A percentile compares a stretch with the other conserved stretches of the same genome.
These are phyloP conservation scores for Skeletonema menzelii DNA, from an alignment of 108 stramenopile species.

Conservation along the genomic window DNA sequence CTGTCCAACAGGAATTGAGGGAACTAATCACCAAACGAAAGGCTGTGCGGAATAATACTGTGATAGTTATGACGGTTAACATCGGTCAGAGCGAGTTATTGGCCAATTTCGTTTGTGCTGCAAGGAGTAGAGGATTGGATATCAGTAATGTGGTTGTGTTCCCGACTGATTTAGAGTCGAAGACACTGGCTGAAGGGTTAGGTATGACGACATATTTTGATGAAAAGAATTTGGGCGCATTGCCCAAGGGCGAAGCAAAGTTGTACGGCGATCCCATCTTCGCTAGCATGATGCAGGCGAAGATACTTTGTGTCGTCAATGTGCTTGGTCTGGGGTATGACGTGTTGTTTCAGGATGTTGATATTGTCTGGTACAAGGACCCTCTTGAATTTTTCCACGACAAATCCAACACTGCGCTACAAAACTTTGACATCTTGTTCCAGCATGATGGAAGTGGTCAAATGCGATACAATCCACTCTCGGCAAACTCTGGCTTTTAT, in stretches of 20 bases:
- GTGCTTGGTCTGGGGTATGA: slow-evolving; percentile 47
- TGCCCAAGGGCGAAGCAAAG: slow-evolving; percentile 44
- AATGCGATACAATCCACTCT: slow-evolving; percentile 48
- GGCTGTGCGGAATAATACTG: slow-evolving; percentile 53
- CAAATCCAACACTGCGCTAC: slow-evolving; percentile 29
- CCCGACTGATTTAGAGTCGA: slow-evolving; percentile 36
- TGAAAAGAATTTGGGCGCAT: slow-evolving; percentile 34
- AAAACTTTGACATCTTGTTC: slow-evolving; percentile 54
- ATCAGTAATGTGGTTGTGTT: slow-evolving; percentile 43
- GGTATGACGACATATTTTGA: slow-evolving; percentile 38
- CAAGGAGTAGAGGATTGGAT: slow-evolving; percentile 54
- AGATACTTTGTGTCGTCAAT: slow-evolving; percentile 52
- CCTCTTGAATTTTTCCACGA: slow-evolving; percentile 46
- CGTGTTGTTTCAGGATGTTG: slow-evolving; percentile 64
- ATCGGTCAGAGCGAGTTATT: slow-evolving; percentile 78
- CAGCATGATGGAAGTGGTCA: slow-evolving; percentile 63
- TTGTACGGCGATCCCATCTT: slow-evolving; percentile 57
- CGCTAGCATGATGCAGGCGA: slow-evolving; percentile 63
- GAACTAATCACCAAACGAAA: slow-evolving; percentile 18
- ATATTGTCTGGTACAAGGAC: slow-evolving; percentile 53
- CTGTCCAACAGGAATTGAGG: slow-evolving; percentile 35
- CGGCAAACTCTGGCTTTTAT: slow-evolving; percentile 65
- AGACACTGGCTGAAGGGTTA: slow-evolving; percentile 27
- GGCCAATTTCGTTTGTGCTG: slow-evolving; percentile 74
- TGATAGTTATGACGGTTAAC: slow-evolving; percentile 83